These are phyloP conservation scores for Plasmodium knowlesi DNA, from an alignment of 169 alveolate species.

Conservation along the genomic window DNA sequence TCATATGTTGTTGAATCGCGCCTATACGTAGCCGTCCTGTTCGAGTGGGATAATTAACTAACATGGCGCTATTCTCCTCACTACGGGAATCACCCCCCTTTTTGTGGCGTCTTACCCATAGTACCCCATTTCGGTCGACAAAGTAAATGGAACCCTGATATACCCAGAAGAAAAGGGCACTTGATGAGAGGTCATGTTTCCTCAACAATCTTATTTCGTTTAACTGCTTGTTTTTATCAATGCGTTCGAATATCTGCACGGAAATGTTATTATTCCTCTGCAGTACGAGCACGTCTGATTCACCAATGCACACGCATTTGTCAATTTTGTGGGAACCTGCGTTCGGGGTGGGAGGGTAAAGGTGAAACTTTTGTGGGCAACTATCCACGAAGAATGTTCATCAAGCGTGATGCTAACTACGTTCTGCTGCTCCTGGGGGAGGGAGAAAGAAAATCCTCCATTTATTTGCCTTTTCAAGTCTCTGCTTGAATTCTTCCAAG, in stretches of 20 bases:
- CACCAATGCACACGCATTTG: conserved; percentile 25
- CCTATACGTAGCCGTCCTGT: neutral
- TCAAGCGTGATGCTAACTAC: neutral
- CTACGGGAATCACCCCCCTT: neutral
- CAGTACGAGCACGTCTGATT: conserved; percentile 26
- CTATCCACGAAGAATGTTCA: neutral
- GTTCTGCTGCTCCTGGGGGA: neutral
- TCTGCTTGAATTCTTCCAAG: neutral
- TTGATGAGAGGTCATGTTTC: neutral
- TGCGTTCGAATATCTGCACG: conserved; percentile 9
- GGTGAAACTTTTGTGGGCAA: neutral
- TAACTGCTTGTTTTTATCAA: neutral
- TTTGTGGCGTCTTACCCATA: conserved; percentile 16
- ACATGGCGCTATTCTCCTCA: no score
- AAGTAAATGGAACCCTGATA: conserved; percentile 13
- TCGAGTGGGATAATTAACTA: neutral
- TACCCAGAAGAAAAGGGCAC: conserved; percentile 25
- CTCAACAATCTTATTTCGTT: conserved; percentile 41
- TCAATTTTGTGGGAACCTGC: conserved; percentile 34
- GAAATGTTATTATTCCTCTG: conserved; percentile 20
- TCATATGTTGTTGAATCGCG: neutral
- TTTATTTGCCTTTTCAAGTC: neutral
- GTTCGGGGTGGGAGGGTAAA: neutral
- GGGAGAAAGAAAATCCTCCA: no score
- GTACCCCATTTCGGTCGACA: conserved; percentile 31